Base-by-base conservation (phyloP, 192 early-diverging fungal genomes). In the Mortierella hygrophila region DNA sequence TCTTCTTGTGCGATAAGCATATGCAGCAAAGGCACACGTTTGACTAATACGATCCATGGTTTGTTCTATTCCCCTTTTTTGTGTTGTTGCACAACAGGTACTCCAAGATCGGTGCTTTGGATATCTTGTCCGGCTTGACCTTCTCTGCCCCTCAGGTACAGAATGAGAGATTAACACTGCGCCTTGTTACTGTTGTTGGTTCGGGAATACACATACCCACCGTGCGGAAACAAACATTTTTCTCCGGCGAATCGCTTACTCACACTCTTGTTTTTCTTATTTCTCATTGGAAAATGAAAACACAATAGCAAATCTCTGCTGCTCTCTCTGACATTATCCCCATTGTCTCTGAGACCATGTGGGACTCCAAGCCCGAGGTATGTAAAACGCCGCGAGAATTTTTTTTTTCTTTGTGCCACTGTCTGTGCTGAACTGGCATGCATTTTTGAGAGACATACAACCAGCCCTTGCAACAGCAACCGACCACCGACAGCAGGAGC, bases 341-440 rank as follows among this genome's bases (percentile, higher is more conserved):
- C 68, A 89, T 90, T 65, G 92, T 96, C 81, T 94, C 93, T 63
- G 92, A 94, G 77, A 91, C 90, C 77, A 95, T 96, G 92, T 95
- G 94, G 93, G 96, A 95, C 91, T 95, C 95, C 74, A 96, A 96
- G 91, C 90, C 93, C 69, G 94, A 95, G 81, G 93, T 94, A 72
- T 86, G 86, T 80, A 86, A 52, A 52, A 40, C 49, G 21, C 49
- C 16, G 1, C 2, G 82, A 68, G 90, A 26, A 60, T 18, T n/a
- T 93, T 82, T 78, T 78, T 70, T 54, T n/a, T 29, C 6, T 54
- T 55, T 23, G 6, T 83, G 65, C 29, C 44, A 29, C 42, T 41
- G 54, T 68, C 68, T 68, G 55, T 74, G 55, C 55, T 60, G 55
- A 60, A 60, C 55, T 60, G n/a, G 55, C 55, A 60, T 60, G 55